phyloP scores from a whole-genome alignment of 192 early-diverging fungal genomes.

The Spizellomyces sp. region DNA sequence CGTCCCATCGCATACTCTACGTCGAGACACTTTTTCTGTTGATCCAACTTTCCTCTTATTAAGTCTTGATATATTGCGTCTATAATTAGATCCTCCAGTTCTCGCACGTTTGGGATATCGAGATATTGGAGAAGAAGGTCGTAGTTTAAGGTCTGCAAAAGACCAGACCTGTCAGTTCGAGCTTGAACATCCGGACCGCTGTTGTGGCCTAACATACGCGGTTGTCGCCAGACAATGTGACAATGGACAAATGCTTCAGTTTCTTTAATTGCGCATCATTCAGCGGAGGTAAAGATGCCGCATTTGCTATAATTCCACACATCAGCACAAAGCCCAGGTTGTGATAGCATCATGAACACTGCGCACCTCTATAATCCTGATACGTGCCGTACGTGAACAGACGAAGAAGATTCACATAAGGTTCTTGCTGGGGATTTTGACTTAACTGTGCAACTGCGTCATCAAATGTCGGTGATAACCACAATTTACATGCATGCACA shows the following conservation, averaged over 20 bases:
- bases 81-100: slow-evolving; percentile 87
- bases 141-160: slow-evolving; percentile 70
- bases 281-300: slow-evolving; percentile 34
- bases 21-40: slow-evolving; percentile 71
- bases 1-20: slow-evolving; percentile 83
- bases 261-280: slow-evolving; percentile 39
- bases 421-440: slow-evolving; percentile 15
- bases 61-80: slow-evolving; percentile 82
- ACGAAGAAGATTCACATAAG: slow-evolving; percentile 60
- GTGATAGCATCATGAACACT: not conserved
- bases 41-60: slow-evolving; percentile 80
- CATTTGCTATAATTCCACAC: slow-evolving; percentile 19
- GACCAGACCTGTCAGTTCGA: not conserved
- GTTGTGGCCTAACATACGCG: slow-evolving; percentile 47
- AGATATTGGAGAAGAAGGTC: slow-evolving; percentile 62
- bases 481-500: not conserved
- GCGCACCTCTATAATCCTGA: slow-evolving; percentile 70
- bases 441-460: slow-evolving; percentile 37
- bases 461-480: slow-evolving; percentile 4
- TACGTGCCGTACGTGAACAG: slow-evolving; percentile 86
- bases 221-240: slow-evolving; percentile 66
- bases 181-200: not conserved
- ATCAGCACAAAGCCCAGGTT: slow-evolving; percentile 2
- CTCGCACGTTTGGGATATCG: slow-evolving; percentile 75
- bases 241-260: slow-evolving; percentile 76